These are phyloP conservation scores for Penicillium glabrum DNA, from an alignment of 2,329 filamentous ascomycete genomes.

Conservation along the genomic window DNA sequence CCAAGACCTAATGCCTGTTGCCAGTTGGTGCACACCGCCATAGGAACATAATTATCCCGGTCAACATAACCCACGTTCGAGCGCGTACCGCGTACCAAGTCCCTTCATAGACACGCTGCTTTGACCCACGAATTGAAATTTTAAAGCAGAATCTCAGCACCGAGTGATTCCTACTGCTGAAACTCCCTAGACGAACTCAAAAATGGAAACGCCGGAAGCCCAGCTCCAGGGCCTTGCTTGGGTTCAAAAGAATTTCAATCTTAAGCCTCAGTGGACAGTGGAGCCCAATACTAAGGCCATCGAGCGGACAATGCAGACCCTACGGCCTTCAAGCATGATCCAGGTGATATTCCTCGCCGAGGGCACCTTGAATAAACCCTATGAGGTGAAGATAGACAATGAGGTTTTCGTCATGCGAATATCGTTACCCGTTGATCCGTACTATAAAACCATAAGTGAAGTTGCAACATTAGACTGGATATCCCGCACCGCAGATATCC, in stretches of 20 bases:
- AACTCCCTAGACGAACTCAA: not conserved
- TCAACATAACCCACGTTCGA: too few species aligned
- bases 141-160: too few species aligned
- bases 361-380: constrained; percentile 12
- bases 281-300: constrained; percentile 8
- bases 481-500: constrained; percentile 7
- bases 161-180: too few species aligned
- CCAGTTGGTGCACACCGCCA: too few species aligned
- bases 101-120: too few species aligned
- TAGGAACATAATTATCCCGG: too few species aligned
- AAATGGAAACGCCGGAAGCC: not conserved
- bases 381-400: constrained; percentile 7
- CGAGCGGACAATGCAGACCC: constrained; percentile 9
- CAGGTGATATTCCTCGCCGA: constrained; percentile 7
- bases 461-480: constrained; percentile 14
- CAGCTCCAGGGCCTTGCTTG: constrained; percentile 3
- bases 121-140: too few species aligned
- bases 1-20: too few species aligned
- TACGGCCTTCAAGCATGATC: constrained; percentile 3
- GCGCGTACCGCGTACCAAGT: too few species aligned
- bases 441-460: constrained; percentile 13
- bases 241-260: constrained; percentile 4
- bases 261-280: constrained; percentile 7
- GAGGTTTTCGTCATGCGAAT: constrained; percentile 11
- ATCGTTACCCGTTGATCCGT: constrained; percentile 9